Evolutionary conservation across 164 flowering plant species (phyloP).

Genomic region (Tinospora cordifolia): DNA sequence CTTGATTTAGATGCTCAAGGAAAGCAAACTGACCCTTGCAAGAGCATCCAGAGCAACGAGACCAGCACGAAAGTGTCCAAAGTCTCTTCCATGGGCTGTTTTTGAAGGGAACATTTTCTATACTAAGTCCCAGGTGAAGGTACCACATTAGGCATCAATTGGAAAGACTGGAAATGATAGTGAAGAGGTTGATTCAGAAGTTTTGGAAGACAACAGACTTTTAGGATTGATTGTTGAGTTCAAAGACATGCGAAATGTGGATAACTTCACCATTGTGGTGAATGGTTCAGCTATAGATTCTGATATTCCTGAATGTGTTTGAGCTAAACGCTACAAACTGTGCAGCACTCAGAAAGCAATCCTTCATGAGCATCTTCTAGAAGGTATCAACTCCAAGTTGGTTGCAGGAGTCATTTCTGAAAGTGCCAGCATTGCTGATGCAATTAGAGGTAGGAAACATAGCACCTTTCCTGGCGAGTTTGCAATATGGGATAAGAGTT

Average conservation of each 20-base stretch:
- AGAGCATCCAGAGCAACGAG: background rate
- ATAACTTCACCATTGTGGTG: slow-evolving; percentile 29
- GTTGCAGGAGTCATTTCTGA: slow-evolving; percentile 35
- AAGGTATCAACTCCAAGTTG: slow-evolving; percentile 26
- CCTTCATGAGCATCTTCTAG: slow-evolving; percentile 29
- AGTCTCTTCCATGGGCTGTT: slow-evolving; percentile 18
- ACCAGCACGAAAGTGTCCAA: slow-evolving; percentile 21
- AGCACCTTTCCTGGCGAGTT: slow-evolving; percentile 30
- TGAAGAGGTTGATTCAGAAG: slow-evolving; percentile 24
- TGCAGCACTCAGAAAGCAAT: slow-evolving; percentile 32
- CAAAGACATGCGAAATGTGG: slow-evolving; percentile 21
- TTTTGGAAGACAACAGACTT: slow-evolving; percentile 23
- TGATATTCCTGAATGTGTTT: slow-evolving; percentile 23
- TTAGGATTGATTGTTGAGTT: slow-evolving; percentile 17
- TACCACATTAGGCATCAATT: slow-evolving; percentile 10
- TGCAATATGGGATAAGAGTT: slow-evolving; percentile 33
- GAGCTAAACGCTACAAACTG: slow-evolving; percentile 30
- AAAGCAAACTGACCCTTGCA: slow-evolving; percentile 16
- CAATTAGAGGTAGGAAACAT: slow-evolving; percentile 31
- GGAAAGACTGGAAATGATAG: slow-evolving; percentile 29
- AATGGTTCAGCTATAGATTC: slow-evolving; percentile 31
- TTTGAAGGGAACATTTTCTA: slow-evolving; percentile 18
- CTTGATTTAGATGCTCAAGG: slow-evolving; percentile 26
- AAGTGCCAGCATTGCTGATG: slow-evolving; percentile 32
- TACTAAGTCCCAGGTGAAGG: slow-evolving; percentile 6